Evolutionary conservation across 129 eudicot genomes (phyloP).

Genomic region (Artemisia tridentata): DNA sequence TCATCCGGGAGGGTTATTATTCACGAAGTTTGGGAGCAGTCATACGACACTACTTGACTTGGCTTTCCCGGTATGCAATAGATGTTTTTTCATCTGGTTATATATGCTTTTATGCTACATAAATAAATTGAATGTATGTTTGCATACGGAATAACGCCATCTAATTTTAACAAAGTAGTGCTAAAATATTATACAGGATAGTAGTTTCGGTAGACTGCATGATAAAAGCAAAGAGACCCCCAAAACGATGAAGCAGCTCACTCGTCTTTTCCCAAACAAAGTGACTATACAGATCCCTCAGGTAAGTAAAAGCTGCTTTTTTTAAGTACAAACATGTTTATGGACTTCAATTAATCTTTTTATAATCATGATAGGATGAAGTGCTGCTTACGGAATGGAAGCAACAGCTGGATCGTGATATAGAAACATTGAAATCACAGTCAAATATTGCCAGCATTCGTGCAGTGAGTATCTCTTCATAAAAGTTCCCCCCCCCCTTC

Average conservation of each 20-base stretch:
- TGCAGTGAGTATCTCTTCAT: conserved; percentile 41
- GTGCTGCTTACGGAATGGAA: conserved; percentile 69
- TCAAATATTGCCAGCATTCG: conserved; percentile 69
- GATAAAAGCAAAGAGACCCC: conserved; percentile 86
- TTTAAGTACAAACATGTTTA: conserved; percentile 2
- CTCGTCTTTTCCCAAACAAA: conserved; percentile 84
- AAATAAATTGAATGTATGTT: neutral
- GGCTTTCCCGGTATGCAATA: conserved; percentile 71
- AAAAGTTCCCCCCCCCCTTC: neutral
- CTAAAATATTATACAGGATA: conserved; percentile 41
- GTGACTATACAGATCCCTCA: conserved; percentile 87
- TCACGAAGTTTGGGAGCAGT: conserved; percentile 83
- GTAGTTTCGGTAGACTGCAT: conserved; percentile 71
- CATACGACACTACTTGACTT: conserved; percentile 79
- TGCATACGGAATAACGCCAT: neutral
- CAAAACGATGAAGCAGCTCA: conserved; percentile 82
- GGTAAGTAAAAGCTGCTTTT: conserved; percentile 37
- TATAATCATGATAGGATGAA: conserved; percentile 59
- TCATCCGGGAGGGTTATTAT: conserved; percentile 81
- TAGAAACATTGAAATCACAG: conserved; percentile 74
- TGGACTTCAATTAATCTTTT: conserved; percentile 2
- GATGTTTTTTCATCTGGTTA: neutral
- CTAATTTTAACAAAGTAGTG: neutral
- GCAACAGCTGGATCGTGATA: conserved; percentile 83
- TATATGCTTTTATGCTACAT: conserved; percentile 4